Percentiles rank a stretch among this genome's conserved stretches.
phyloP scores from a whole-genome alignment of 73 alveolate species.

The Paramecium tetraurelia region DNA sequence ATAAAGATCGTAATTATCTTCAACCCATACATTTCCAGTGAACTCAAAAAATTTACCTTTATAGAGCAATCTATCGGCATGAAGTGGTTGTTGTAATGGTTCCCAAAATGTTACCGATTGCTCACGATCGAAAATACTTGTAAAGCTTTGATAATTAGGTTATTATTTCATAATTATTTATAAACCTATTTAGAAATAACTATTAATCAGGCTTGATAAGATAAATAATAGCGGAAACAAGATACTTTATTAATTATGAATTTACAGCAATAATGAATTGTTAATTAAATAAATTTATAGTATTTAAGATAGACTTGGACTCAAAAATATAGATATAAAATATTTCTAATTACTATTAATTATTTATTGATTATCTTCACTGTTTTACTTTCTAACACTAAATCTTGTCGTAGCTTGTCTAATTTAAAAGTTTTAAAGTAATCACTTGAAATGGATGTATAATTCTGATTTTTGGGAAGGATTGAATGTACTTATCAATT shows the following conservation, averaged over 20 bases:
- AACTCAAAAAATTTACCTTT: background rate
- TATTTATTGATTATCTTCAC: background rate
- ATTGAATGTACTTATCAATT: no score
- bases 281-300: background rate
- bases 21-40: background rate
- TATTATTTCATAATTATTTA: background rate
- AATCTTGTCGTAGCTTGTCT: no score
- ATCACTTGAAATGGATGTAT: no score
- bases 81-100: background rate
- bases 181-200: background rate
- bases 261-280: no score
- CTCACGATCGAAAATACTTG: background rate
- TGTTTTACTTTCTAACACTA: no score
- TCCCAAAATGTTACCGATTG: background rate
- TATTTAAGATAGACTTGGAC: background rate
- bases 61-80: background rate
- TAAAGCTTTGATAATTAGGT: background rate
- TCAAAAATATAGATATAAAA: no score
- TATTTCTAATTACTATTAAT: no score
- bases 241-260: background rate
- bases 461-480: no score
- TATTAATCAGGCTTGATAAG: background rate
- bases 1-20: background rate
- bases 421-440: no score
- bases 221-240: background rate